Evolutionary conservation across 177 flowering plant species (phyloP).

Genomic region (Telopea speciosissima): DNA sequence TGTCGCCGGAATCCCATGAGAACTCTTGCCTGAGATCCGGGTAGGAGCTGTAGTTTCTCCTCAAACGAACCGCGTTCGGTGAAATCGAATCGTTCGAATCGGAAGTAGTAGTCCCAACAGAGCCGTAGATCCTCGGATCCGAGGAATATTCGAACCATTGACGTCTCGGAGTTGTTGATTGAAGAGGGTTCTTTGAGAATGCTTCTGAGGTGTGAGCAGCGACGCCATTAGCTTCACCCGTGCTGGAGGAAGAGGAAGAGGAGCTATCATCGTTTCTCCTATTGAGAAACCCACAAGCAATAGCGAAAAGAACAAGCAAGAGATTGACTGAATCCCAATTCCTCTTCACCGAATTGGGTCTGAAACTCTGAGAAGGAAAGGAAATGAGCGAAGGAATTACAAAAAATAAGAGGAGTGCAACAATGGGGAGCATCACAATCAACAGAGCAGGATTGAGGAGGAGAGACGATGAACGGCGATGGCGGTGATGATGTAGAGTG

Average conservation of each 20-base stretch:
- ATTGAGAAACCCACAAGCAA: slow-evolving; percentile 60
- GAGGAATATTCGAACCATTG: slow-evolving; percentile 30
- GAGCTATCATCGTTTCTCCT: slow-evolving; percentile 18
- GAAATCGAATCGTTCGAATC: slow-evolving; percentile 1
- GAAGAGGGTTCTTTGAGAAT: background rate
- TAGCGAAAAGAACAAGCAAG: slow-evolving; percentile 65
- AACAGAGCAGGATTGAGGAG: slow-evolving; percentile 36
- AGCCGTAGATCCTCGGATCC: background rate
- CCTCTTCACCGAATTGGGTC: slow-evolving; percentile 44
- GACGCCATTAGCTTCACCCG: background rate
- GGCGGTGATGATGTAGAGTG: slow-evolving; percentile 19
- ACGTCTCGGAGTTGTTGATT: background rate
- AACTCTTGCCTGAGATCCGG: slow-evolving; percentile 62
- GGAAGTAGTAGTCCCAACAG: background rate
- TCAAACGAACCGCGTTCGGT: slow-evolving; percentile 20
- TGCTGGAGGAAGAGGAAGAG: background rate
- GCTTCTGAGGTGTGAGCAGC: background rate
- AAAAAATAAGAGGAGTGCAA: slow-evolving; percentile 35
- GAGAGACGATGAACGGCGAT: slow-evolving; percentile 28
- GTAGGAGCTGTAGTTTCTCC: slow-evolving; percentile 67
- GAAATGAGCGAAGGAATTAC: slow-evolving; percentile 44
- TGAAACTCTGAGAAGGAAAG: slow-evolving; percentile 35
- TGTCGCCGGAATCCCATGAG: slow-evolving; percentile 24
- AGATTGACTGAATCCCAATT: slow-evolving; percentile 74
- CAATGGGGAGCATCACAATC: slow-evolving; percentile 25